These are phyloP conservation scores for Coniochaeta sp. DNA, from an alignment of 2,329 filamentous ascomycete genomes.

Conservation along the genomic window DNA sequence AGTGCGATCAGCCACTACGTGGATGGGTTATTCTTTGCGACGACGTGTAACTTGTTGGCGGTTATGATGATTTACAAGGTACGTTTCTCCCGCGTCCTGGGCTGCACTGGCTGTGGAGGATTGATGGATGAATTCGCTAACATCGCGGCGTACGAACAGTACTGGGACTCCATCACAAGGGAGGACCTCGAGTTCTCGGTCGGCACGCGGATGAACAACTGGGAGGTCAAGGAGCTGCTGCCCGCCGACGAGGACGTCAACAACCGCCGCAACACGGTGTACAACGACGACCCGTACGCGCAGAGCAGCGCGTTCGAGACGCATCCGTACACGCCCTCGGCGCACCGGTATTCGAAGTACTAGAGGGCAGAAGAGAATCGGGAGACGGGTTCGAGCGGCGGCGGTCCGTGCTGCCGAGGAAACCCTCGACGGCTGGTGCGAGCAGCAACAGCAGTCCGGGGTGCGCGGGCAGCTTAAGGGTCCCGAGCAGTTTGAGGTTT, in stretches of 20 bases:
- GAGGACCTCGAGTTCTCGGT: slow-evolving; percentile 98
- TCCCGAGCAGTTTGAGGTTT: too few species aligned
- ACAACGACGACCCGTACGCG: slow-evolving; percentile 60
- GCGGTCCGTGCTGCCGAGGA: too few species aligned
- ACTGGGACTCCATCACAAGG: slow-evolving; percentile 98
- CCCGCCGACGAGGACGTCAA: slow-evolving; percentile 77
- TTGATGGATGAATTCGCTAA: not conserved
- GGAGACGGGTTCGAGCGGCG: not conserved
- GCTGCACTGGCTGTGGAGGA: not conserved
- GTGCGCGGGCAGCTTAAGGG: too few species aligned
- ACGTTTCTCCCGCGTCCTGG: slow-evolving; percentile 13
- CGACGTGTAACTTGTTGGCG: slow-evolving; percentile 83
- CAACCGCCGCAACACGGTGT: slow-evolving; percentile 62
- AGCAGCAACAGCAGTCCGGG: too few species aligned
- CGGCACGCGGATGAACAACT: slow-evolving; percentile 90
- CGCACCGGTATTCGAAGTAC: slow-evolving; percentile 40
- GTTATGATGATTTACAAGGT: slow-evolving; percentile 99
- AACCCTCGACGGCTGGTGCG: too few species aligned
- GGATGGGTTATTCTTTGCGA: slow-evolving; percentile 90
- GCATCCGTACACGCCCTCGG: slow-evolving; percentile 40
- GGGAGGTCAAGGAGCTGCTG: slow-evolving; percentile 92
- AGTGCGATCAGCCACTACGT: slow-evolving; percentile 81
- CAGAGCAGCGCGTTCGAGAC: slow-evolving; percentile 49
- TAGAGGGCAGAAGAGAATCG: slow-evolving; percentile 16
- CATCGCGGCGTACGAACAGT: slow-evolving; percentile 42